Evolutionary conservation across 2,329 filamentous ascomycete genomes (phyloP).

Genomic region (Kalmusia sp.): DNA sequence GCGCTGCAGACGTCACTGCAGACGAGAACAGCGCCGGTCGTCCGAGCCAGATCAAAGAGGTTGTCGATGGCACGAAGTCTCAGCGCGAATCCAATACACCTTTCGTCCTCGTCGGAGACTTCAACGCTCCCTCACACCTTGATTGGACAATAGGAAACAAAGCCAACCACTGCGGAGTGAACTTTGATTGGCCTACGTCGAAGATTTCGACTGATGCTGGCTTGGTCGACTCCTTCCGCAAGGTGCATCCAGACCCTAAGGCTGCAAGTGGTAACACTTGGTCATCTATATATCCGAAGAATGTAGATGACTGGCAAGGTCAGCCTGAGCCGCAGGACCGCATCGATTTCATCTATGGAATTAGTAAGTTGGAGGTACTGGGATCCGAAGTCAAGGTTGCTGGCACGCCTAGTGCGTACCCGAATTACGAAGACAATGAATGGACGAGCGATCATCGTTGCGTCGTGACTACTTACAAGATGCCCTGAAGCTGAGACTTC

Average conservation of each 20-base stretch:
- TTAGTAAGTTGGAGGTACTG: constrained; percentile 9
- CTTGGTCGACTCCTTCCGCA: constrained; percentile 13
- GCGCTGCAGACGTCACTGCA: not conserved
- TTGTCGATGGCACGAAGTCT: constrained; percentile 8
- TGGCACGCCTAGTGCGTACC: constrained; percentile 1
- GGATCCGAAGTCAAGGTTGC: constrained; percentile 5
- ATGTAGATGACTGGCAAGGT: constrained; percentile 5
- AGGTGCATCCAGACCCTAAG: constrained; percentile 2
- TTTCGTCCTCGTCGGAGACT: constrained; percentile 16
- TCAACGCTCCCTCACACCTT: constrained; percentile 17
- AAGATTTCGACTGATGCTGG: constrained; percentile 7
- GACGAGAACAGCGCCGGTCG: constrained; percentile 7
- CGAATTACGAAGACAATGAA: constrained; percentile 12
- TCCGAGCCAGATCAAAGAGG: constrained; percentile 1
- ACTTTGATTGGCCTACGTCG: constrained; percentile 12
- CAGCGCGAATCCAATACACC: constrained; percentile 10
- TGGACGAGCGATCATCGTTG: constrained; percentile 17
- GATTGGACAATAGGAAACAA: constrained; percentile 7
- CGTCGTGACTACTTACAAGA: constrained; percentile 11
- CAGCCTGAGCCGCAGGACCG: constrained; percentile 14
- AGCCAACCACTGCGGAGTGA: constrained; percentile 6
- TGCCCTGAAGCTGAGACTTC: not conserved
- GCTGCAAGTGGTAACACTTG: constrained; percentile 8
- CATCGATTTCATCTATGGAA: constrained; percentile 14
- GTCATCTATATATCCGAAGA: constrained; percentile 10